Conservation (phyloP, 208 protist species). For the Acanthamoeba culbertsoni region DNA sequence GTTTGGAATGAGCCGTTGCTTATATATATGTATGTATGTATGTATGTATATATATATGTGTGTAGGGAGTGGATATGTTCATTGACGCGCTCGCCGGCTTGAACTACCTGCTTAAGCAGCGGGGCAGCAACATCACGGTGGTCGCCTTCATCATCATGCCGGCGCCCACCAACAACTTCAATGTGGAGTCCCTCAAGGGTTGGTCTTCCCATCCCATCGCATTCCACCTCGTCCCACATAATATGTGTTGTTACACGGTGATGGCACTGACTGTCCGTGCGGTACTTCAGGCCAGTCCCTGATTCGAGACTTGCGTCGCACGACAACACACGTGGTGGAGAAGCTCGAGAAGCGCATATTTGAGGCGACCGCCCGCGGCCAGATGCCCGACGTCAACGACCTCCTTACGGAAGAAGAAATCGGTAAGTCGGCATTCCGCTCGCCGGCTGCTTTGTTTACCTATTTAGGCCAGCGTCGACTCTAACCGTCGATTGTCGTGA, state of each 20-base stretch:
- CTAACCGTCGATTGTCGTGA: not conserved
- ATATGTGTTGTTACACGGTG: not conserved
- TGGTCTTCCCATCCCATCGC: not conserved
- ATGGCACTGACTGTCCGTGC: not conserved
- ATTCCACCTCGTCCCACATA: not conserved
- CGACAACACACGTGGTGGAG: conserved; percentile 69
- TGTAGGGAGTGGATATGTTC: conserved; percentile 58
- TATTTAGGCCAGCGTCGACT: not conserved
- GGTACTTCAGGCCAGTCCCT: conserved; percentile 50
- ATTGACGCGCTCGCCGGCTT: conserved; percentile 77
- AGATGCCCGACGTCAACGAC: conserved; percentile 65
- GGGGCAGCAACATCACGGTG: conserved; percentile 72
- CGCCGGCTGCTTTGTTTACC: too few species aligned
- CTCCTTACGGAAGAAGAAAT: conserved; percentile 72
- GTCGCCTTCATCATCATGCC: conserved; percentile 84
- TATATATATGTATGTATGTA: too few species aligned
- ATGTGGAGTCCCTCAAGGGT: conserved; percentile 78
- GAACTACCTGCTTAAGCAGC: conserved; percentile 75
- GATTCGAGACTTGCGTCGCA: conserved; percentile 62
- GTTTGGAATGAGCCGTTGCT: not conserved
- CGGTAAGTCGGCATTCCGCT: not conserved
- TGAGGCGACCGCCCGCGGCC: conserved; percentile 65
- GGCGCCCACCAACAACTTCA: conserved; percentile 73
- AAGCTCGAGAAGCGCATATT: conserved; percentile 72
- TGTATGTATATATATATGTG: too few species aligned